Percentiles rank a stretch among this genome's conserved stretches.
These are phyloP conservation scores for Medicago ruthenica DNA, from an alignment of 306 rosid species.

Conservation along the genomic window DNA sequence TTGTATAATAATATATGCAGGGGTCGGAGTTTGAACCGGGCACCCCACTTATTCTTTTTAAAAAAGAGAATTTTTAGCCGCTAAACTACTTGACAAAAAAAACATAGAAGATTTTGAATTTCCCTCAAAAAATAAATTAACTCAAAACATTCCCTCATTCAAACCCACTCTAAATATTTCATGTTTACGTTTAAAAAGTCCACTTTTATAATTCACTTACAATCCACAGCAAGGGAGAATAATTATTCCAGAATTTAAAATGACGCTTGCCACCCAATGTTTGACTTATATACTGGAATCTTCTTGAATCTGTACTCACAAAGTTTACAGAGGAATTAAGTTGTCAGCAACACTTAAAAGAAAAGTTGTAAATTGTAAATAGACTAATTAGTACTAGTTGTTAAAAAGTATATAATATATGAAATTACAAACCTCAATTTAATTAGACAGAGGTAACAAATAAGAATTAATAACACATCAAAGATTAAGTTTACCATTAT, in stretches of 20 bases:
- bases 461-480: neutral
- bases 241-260: conserved; percentile 56
- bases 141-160: too few species aligned
- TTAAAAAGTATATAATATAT: too few species aligned
- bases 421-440: neutral
- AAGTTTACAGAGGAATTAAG: neutral
- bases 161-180: neutral
- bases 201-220: conserved; percentile 45
- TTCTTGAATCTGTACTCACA: conserved; percentile 59
- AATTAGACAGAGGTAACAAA: neutral
- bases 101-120: too few species aligned
- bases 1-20: too few species aligned
- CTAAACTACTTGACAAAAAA: too few species aligned
- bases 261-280: conserved; percentile 68
- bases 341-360: neutral
- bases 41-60: too few species aligned
- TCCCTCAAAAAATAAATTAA: too few species aligned
- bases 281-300: conserved; percentile 57
- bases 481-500: conserved; percentile 54
- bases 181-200: neutral
- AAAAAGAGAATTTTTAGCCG: too few species aligned
- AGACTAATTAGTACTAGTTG: neutral
- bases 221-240: conserved; percentile 64
- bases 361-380: neutral
- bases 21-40: too few species aligned